phyloP scores from a whole-genome alignment of 1,284 basidiomycete genomes.

The Fomitopsis palustris region DNA sequence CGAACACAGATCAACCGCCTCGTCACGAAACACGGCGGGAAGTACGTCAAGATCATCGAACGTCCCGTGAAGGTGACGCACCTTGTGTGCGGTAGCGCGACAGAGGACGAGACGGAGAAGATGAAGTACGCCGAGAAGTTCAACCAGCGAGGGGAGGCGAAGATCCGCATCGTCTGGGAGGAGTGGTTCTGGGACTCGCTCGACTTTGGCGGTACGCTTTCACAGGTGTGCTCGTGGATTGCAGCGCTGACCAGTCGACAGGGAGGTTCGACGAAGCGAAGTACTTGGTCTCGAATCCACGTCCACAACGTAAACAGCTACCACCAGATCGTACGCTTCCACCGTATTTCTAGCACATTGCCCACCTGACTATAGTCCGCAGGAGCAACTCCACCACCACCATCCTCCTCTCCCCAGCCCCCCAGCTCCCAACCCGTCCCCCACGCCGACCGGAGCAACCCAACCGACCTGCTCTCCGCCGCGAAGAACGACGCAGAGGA shows the following conservation, averaged over 20 bases:
- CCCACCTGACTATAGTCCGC: not conserved
- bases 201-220: conserved; percentile 53
- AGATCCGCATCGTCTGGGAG: conserved; percentile 74
- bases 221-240: not conserved
- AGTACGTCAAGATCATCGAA: conserved; percentile 58
- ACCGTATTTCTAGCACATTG: not conserved
- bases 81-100: conserved; percentile 51
- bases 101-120: conserved; percentile 54
- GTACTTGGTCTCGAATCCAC: conserved; percentile 57
- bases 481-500: conserved; percentile 44
- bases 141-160: conserved; percentile 58
- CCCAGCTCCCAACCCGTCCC: not conserved
- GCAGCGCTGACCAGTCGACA: conserved; percentile 12
- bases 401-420: conserved; percentile 1
- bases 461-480: conserved; percentile 13
- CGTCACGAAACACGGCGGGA: conserved; percentile 50
- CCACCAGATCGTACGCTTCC: conserved; percentile 17
- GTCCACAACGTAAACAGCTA: conserved; percentile 45
- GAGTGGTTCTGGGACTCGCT: conserved; percentile 86
- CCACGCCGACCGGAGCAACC: not conserved
- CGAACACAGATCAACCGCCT: conserved; percentile 56
- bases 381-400: conserved; percentile 2
- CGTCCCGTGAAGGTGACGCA: conserved; percentile 70
- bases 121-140: conserved; percentile 70
- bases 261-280: conserved; percentile 47